Conservation (phyloP, 768 basidiomycete genomes). For the Hypsizygus marmoreus region DNA sequence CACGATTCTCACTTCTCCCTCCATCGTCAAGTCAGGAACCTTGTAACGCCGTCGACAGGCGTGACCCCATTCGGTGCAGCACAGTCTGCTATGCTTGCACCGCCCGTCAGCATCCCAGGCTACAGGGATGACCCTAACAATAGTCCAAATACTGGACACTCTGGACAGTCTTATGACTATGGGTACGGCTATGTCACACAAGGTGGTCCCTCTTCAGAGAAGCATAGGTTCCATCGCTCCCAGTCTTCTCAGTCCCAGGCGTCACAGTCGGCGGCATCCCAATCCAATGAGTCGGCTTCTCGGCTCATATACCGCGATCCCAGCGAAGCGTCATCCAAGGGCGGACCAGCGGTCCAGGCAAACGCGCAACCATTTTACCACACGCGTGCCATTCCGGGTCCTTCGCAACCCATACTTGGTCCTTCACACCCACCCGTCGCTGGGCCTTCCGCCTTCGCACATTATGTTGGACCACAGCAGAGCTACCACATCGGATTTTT, state of each 20-base stretch:
- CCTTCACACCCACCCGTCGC: neutral
- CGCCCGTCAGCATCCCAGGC: too few species aligned
- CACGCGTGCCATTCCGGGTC: neutral
- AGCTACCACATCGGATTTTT: neutral
- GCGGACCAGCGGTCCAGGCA: neutral
- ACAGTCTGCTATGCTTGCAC: neutral
- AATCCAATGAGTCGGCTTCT: neutral
- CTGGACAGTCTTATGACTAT: neutral
- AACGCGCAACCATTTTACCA: neutral
- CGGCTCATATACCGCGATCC: neutral
- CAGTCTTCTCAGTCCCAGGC: conserved; percentile 1
- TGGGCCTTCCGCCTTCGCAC: too few species aligned
- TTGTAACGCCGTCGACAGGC: neutral
- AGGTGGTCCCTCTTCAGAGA: neutral
- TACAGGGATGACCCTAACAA: too few species aligned
- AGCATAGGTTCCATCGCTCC: neutral
- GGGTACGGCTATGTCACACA: neutral
- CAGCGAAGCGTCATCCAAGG: neutral
- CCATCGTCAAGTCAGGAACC: too few species aligned
- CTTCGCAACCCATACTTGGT: neutral
- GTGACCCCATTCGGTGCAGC: conserved; percentile 2
- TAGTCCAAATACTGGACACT: too few species aligned
- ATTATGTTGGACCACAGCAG: neutral
- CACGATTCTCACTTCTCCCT: too few species aligned
- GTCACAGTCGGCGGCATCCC: neutral